Base-by-base conservation (phyloP, 345 rosid species). In the Citrus maxima region DNA sequence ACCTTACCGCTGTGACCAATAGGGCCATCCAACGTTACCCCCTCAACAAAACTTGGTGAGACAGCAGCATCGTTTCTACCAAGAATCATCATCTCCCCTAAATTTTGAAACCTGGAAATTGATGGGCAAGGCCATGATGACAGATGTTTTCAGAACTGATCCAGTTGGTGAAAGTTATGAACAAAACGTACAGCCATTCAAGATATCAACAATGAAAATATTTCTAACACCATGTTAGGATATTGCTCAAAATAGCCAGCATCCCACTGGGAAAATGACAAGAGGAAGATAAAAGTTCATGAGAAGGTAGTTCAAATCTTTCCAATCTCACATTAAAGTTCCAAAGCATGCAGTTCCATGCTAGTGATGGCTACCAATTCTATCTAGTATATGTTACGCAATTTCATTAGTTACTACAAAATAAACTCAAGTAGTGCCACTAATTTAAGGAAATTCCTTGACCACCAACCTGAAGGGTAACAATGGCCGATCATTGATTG, bases 61-160 rank as follows among this genome's bases (percentile, higher is more conserved):
- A 95, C 77, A 28, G 99, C 96, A 55, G 90, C 99, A 63, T 95
- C 95, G 42, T 83, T 88, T 90, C 92, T 88, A 59, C 98, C 99
- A 35, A 95, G 88, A 34, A 87, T 92, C 97, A 95, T 93, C 99
- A 95, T 95, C 86, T 95, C 99, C 49, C 99, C 98, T 34, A 95
- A 81, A 77, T 93, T 93, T 81, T 95, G 98, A 78, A 90, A 95
- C 88, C 99, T 95, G 88, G 56, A 66, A 77, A 58, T 40, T 35
- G 64, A 71, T n/a, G 30, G 38, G 63, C 58, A 6, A 67, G 35
- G 59, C 34, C 49, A 64, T 28, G 56, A 21, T 4, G 5, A 30
- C 22, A 64, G 10, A 64, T 30, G 77, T 60, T 59, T 7, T 21
- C 28, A 18, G 34, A 56, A 62, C 8, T 35, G 25, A 69, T 73